Conservation (phyloP, 129 eudicot genomes). For the Centrapalus pauciflorus region DNA sequence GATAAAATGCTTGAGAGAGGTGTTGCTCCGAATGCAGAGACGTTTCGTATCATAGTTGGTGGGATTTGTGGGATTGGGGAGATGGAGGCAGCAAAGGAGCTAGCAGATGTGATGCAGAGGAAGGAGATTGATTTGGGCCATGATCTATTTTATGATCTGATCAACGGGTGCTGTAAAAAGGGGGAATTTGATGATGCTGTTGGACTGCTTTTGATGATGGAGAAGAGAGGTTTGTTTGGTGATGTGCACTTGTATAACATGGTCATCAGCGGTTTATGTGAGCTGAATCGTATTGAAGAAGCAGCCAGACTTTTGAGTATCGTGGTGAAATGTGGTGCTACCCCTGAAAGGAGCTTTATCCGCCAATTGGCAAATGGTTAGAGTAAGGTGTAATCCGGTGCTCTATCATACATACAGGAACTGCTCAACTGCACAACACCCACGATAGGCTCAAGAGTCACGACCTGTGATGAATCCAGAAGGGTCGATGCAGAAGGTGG, state of each 20-base stretch:
- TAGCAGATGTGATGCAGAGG: constrained; percentile 30
- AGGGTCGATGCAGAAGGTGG: background rate
- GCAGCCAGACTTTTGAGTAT: constrained; percentile 25
- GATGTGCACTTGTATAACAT: constrained; percentile 30
- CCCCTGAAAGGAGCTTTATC: background rate
- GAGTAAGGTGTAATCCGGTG: background rate
- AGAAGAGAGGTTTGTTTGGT: constrained; percentile 34
- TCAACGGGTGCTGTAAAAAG: constrained; percentile 28
- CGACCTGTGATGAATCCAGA: no score
- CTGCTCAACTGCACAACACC: no score
- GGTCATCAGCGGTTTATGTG: constrained; percentile 32
- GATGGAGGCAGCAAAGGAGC: constrained; percentile 32
- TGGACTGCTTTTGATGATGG: constrained; percentile 25
- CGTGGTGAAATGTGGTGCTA: constrained; percentile 40
- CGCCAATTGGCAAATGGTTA: background rate
- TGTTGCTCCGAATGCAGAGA: constrained; percentile 31
- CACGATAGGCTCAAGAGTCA: no score
- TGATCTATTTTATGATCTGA: constrained; percentile 26
- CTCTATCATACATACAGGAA: background rate
- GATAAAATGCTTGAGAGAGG: constrained; percentile 30
- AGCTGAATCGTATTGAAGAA: constrained; percentile 26
- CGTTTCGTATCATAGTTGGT: constrained; percentile 31
- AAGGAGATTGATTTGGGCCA: constrained; percentile 35
- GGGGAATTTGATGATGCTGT: constrained; percentile 39
- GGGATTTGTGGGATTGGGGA: constrained; percentile 48